Evolutionary conservation across 805 yeast genomes (phyloP).

Genomic region (Jamesozyma hellenica): DNA sequence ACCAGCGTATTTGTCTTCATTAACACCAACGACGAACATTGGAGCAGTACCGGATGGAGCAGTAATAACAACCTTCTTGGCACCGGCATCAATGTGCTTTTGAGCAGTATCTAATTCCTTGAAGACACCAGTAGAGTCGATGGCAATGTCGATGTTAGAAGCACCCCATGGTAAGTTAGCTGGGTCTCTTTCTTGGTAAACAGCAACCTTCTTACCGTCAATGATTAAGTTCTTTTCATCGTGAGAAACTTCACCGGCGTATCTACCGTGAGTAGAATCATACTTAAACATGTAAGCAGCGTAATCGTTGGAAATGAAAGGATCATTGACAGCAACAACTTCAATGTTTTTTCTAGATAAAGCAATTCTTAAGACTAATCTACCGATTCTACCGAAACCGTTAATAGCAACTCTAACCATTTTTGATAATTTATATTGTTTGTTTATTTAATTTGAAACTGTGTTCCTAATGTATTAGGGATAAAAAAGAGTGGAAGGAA

Average conservation of each 20-base stretch:
- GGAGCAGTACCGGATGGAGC: constrained; percentile 68
- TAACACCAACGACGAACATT: constrained; percentile 66
- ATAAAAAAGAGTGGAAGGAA: too few relatives aligned
- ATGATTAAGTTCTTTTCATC: constrained; percentile 44
- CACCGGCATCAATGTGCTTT: constrained; percentile 65
- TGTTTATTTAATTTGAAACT: constrained; percentile 8
- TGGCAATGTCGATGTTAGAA: constrained; percentile 49
- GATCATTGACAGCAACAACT: constrained; percentile 61
- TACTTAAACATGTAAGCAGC: constrained; percentile 70
- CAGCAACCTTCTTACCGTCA: constrained; percentile 42
- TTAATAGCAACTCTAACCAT: constrained; percentile 46
- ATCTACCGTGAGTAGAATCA: constrained; percentile 63
- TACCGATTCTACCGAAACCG: constrained; percentile 69
- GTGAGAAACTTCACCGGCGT: constrained; percentile 46
- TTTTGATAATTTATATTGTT: constrained; percentile 4
- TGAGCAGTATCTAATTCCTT: constrained; percentile 55
- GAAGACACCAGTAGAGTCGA: constrained; percentile 68
- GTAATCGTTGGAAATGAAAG: constrained; percentile 57
- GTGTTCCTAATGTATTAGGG: too few relatives aligned
- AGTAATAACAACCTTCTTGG: constrained; percentile 63
- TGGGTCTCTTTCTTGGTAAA: constrained; percentile 60
- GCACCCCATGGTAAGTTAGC: constrained; percentile 60
- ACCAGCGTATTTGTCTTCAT: constrained; percentile 50
- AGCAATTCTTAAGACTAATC: constrained; percentile 58
- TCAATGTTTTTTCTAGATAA: constrained; percentile 41